phyloP scores from a whole-genome alignment of 441 rosid species.

The Pelargonium australe region DNA sequence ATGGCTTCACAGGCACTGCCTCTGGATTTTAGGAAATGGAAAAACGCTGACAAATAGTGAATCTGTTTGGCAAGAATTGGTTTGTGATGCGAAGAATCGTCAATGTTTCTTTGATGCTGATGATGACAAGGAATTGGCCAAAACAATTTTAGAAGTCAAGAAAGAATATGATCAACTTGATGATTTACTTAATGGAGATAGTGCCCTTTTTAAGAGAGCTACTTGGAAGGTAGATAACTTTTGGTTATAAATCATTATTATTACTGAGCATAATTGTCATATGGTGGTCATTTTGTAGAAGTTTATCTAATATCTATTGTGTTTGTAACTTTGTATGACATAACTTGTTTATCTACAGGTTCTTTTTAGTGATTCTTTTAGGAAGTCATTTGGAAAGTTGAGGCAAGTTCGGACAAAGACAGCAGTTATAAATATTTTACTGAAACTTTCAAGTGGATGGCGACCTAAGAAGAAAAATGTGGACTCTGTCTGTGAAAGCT shows the following conservation, averaged over 20 bases:
- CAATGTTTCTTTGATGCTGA: conserved; percentile 41
- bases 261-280: neutral
- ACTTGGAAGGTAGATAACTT: conserved; percentile 39
- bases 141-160: conserved; percentile 28
- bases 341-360: conserved; percentile 23
- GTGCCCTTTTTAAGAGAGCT: conserved; percentile 29
- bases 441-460: conserved; percentile 45
- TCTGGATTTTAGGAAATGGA: conserved; percentile 45
- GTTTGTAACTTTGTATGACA: neutral
- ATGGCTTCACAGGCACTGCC: conserved; percentile 30
- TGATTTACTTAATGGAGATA: conserved; percentile 32
- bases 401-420: conserved; percentile 21
- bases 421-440: conserved; percentile 23
- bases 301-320: neutral
- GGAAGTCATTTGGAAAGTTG: conserved; percentile 35
- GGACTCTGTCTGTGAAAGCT: conserved; percentile 22
- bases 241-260: neutral
- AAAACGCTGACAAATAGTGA: conserved; percentile 24
- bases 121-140: conserved; percentile 33
- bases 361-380: conserved; percentile 35
- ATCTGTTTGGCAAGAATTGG: conserved; percentile 34
- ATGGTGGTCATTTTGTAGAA: neutral
- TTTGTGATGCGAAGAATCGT: conserved; percentile 34
- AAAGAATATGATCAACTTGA: conserved; percentile 34
- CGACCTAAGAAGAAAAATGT: conserved; percentile 31